Evolutionary conservation across 2,329 filamentous ascomycete genomes (phyloP), one percentile per base, ranked within the genome.

Genomic region (Neonectria hederae): DNA sequence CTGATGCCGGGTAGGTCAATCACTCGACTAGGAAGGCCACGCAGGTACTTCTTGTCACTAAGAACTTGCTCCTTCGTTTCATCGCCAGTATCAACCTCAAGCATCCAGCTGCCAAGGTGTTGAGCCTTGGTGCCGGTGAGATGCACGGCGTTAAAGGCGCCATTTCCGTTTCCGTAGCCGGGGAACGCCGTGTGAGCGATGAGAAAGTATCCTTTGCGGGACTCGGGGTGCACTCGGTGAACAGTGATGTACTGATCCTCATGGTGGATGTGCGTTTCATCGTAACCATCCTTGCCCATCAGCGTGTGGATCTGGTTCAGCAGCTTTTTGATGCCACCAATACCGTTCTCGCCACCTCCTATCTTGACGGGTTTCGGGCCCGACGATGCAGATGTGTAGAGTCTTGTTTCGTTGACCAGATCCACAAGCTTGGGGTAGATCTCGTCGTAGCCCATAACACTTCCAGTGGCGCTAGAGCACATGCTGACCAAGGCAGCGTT

Each of bases 401-500:
- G 82, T 35, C 96, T 87, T 24, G 87, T 97, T 79, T 99, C 96
- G 58, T 93, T 89, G 17, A 99, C 96, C 17, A 99, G 86, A 73
- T 99, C 94, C n/a, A 99, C 89, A 59, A 97, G 85, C 71, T 91
- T 90, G 1, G 96, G 96, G 72, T 98, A 99, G 65, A 98, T 89
- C 78, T 99, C 96, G 75, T 99, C 96, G 74, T 97, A 98, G 2
- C 96, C 96, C 89, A 98, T 97, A 52, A 98, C 96, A 76, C 96
- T 98, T 48, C 96, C 96, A 8, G 92, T 94, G 1, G 95, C 93
- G 72, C 93, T 97, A 24, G 94, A 90, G 78, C 97, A 99, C 94
- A 99, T 97, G 75, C 90, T 92, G 40, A 98, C 95, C 4, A 99
- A 85, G 5, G 96, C 96, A 54, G 95, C 94, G 74, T 97, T 98